These are phyloP conservation scores for Nidularia sp. DNA, from an alignment of 768 basidiomycete species.

Conservation along the genomic window DNA sequence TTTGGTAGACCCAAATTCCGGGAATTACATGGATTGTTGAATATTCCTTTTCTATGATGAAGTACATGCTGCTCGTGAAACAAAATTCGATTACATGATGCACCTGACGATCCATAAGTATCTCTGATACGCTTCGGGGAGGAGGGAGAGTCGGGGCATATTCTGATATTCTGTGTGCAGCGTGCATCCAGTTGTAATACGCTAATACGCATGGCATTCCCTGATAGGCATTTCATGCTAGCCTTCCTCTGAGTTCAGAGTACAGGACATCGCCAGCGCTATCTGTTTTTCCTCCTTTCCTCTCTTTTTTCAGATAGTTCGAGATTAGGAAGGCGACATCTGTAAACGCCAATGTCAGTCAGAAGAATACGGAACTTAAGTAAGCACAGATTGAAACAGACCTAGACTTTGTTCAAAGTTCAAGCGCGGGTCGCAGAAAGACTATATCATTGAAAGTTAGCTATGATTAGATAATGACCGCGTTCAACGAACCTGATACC, in stretches of 20 bases:
- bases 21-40: too few species aligned
- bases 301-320: conserved; percentile 71
- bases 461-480: neutral
- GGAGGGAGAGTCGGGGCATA: too few species aligned
- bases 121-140: too few species aligned
- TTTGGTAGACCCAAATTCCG: too few species aligned
- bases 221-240: neutral
- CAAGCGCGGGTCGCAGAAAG: conserved; percentile 91
- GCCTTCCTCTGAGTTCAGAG: conserved; percentile 24
- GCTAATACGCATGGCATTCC: too few species aligned
- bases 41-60: too few species aligned
- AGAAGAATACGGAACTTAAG: too few species aligned
- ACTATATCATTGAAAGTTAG: conserved; percentile 29
- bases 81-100: too few species aligned
- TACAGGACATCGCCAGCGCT: conserved; percentile 27
- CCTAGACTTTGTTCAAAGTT: conserved; percentile 96
- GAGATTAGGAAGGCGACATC: conserved; percentile 87
- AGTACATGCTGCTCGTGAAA: too few species aligned
- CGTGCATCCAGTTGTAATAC: too few species aligned
- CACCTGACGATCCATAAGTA: too few species aligned
- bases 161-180: too few species aligned
- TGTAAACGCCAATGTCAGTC: conserved; percentile 11
- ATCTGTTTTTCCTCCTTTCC: conserved; percentile 28
- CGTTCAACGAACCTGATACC: conserved; percentile 69
- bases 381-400: conserved; percentile 25